Percentiles rank a stretch among this genome's conserved stretches.
These are phyloP conservation scores for Hippophae tibetana DNA, from an alignment of 306 rosid genomes.

Conservation along the genomic window DNA sequence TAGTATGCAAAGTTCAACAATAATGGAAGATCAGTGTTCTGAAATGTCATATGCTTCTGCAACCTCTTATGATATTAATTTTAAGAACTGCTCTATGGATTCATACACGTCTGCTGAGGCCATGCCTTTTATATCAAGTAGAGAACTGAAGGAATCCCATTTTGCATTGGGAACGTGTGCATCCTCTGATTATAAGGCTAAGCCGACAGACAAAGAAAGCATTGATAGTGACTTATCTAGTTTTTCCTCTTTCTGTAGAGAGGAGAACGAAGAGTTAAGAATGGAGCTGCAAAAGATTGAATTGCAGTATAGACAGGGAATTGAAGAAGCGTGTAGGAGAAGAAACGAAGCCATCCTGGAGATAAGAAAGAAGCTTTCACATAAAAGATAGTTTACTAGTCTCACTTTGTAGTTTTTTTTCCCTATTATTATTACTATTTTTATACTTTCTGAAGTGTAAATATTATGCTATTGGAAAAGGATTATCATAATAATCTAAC, in stretches of 20 bases:
- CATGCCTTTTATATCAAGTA: constrained; percentile 4
- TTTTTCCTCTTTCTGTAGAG: constrained; percentile 18
- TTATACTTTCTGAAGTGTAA: no score
- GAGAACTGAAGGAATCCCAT: neutral
- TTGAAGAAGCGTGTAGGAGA: constrained; percentile 28
- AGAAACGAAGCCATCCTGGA: constrained; percentile 36
- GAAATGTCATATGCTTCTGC: constrained; percentile 20
- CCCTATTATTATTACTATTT: no score
- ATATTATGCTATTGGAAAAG: no score
- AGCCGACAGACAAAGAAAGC: constrained; percentile 14
- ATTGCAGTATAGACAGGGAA: constrained; percentile 28
- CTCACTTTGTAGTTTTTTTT: no score
- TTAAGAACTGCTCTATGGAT: constrained; percentile 10
- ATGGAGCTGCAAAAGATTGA: constrained; percentile 40
- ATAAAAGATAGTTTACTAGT: constrained; percentile 6
- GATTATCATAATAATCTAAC: no score
- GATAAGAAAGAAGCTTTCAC: constrained; percentile 28
- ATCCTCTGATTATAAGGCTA: constrained; percentile 6
- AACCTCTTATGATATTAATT: constrained; percentile 10
- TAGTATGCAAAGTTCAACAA: constrained; percentile 10
- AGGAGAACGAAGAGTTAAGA: constrained; percentile 26
- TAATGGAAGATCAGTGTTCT: constrained; percentile 14
- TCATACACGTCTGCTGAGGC: constrained; percentile 29
- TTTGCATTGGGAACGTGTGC: constrained; percentile 3
- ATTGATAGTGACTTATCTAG: constrained; percentile 5